These are phyloP conservation scores for Nicotiana otophora DNA, from an alignment of 257 asterid genomes.

Conservation along the genomic window DNA sequence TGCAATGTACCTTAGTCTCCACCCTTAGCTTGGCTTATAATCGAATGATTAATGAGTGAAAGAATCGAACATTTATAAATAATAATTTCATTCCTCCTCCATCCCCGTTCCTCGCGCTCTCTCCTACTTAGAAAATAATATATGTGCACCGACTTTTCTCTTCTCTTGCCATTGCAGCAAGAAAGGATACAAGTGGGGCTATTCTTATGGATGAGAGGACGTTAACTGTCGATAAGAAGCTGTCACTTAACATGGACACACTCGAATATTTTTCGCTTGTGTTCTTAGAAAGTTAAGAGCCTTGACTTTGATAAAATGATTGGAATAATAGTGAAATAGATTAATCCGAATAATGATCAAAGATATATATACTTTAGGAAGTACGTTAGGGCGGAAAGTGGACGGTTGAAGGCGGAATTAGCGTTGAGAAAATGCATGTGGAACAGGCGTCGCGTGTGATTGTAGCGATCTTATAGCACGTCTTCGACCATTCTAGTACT, in stretches of 20 bases:
- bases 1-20: background rate
- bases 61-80: background rate
- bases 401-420: constrained; percentile 2
- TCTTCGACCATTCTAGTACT: no score
- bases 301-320: background rate
- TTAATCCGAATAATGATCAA: background rate
- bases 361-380: background rate
- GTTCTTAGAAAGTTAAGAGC: background rate
- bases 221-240: no score
- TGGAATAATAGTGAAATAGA: background rate
- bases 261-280: background rate
- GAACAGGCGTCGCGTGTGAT: background rate
- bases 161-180: constrained; percentile 22
- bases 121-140: background rate
- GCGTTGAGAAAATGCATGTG: constrained; percentile 19
- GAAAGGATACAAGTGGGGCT: constrained; percentile 2
- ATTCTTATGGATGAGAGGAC: constrained; percentile 1
- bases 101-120: background rate
- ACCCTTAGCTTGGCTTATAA: background rate
- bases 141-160: constrained; percentile 29
- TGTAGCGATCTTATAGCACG: no score
- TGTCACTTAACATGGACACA: background rate
- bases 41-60: no score
- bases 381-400: background rate
- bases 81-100: background rate